These are phyloP conservation scores for Clitopilus passeckerianus DNA, from an alignment of 768 basidiomycete genomes.

Conservation along the genomic window DNA sequence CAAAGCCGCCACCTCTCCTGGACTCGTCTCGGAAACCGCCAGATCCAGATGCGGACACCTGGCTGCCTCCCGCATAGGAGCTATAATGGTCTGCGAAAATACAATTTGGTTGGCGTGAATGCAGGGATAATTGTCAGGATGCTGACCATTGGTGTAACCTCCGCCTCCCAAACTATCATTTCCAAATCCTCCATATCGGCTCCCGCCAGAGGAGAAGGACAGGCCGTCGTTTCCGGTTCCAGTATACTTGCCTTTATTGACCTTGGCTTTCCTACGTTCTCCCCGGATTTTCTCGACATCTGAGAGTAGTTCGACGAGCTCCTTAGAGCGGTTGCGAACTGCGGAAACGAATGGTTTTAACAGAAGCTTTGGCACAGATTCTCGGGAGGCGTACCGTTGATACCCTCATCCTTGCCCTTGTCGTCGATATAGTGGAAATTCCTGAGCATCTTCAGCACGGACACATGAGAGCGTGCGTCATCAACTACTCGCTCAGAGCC, in stretches of 20 bases:
- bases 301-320: slow-evolving; percentile 85
- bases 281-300: slow-evolving; percentile 88
- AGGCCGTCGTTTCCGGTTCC: slow-evolving; percentile 83
- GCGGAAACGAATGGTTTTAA: slow-evolving; percentile 1
- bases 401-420: slow-evolving; percentile 96
- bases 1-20: slow-evolving; percentile 59
- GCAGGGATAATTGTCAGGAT: background rate
- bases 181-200: slow-evolving; percentile 47
- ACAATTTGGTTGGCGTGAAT: background rate
- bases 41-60: slow-evolving; percentile 33
- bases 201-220: slow-evolving; percentile 50
- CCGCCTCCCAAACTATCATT: slow-evolving; percentile 26
- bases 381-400: slow-evolving; percentile 63
- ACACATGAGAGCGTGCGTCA: slow-evolving; percentile 90
- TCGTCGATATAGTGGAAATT: slow-evolving; percentile 99
- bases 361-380: background rate
- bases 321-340: slow-evolving; percentile 94
- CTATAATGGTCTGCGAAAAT: background rate
- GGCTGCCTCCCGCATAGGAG: background rate
- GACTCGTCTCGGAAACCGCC: slow-evolving; percentile 53
- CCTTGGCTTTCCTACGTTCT: slow-evolving; percentile 90
- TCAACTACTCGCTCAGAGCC: slow-evolving; percentile 98
- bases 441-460: slow-evolving; percentile 94
- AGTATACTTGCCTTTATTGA: slow-evolving; percentile 83
- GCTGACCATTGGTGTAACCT: slow-evolving; percentile 15